These are phyloP conservation scores for Aspergillus melleus DNA, from an alignment of 2,329 filamentous ascomycete species.

Conservation along the genomic window DNA sequence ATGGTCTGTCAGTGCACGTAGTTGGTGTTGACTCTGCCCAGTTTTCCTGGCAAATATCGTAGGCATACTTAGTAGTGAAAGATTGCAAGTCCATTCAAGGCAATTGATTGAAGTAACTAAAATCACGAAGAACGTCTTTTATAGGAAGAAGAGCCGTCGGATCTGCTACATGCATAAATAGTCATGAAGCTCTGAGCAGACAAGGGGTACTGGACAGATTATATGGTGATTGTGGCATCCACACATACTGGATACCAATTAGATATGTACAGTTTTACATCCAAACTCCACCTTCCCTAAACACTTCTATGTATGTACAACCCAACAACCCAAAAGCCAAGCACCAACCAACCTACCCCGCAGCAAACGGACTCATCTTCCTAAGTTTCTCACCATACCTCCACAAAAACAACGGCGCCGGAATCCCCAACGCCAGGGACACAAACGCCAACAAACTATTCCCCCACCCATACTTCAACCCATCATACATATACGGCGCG, in stretches of 20 bases:
- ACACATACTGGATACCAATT: no score
- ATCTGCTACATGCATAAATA: no score
- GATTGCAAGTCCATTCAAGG: no score
- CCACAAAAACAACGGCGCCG: slow-evolving; percentile 54
- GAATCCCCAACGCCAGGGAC: slow-evolving; percentile 41
- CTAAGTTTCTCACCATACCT: slow-evolving; percentile 50
- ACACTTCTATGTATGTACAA: background rate
- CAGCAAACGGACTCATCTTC: slow-evolving; percentile 50
- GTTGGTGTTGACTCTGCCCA: background rate
- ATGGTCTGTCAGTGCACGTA: background rate
- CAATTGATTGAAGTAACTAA: no score
- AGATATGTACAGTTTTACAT: background rate
- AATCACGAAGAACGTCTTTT: no score
- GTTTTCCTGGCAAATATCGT: no score
- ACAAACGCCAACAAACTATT: slow-evolving; percentile 44
- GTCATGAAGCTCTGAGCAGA: no score
- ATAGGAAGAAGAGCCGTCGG: no score
- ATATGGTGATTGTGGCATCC: no score
- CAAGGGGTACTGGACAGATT: no score
- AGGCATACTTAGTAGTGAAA: no score
- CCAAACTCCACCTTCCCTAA: background rate
- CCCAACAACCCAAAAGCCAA: background rate
- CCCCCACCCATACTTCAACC: slow-evolving; percentile 42
- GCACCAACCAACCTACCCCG: slow-evolving; percentile 25
- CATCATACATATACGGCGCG: slow-evolving; percentile 41